Conservation (phyloP, 2,329 filamentous ascomycete species). For the Chaetothyriales sp. region DNA sequence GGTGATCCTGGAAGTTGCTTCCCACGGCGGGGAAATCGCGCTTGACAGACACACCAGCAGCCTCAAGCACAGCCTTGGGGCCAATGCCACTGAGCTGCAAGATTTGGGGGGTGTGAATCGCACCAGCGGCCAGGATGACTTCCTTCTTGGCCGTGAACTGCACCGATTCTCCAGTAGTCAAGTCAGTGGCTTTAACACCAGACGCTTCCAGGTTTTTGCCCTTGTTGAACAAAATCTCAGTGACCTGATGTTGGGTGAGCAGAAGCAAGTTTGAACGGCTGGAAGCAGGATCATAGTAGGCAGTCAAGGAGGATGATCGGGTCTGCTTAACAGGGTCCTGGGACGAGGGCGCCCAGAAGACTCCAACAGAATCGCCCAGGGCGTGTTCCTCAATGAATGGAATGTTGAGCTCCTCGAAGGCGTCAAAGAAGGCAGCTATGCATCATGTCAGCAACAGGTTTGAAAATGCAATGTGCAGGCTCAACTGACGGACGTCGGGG, state of each 20-base stretch:
- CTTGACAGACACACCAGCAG: constrained; percentile 27
- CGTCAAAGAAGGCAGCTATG: constrained; percentile 22
- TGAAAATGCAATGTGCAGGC: neutral
- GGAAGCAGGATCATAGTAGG: constrained; percentile 25
- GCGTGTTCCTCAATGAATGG: constrained; percentile 25
- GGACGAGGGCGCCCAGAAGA: constrained; percentile 24
- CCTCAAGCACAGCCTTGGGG: constrained; percentile 22
- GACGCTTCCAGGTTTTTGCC: constrained; percentile 1
- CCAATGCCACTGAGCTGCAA: constrained; percentile 38
- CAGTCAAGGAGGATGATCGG: constrained; percentile 26
- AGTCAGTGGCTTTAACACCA: constrained; percentile 7
- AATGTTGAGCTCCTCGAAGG: constrained; percentile 24
- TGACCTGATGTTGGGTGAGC: constrained; percentile 21
- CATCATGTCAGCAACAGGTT: neutral
- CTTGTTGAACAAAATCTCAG: constrained; percentile 18
- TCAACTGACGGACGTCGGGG: constrained; percentile 7
- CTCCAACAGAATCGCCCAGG: constrained; percentile 23
- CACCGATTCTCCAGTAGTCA: neutral
- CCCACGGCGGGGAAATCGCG: constrained; percentile 36
- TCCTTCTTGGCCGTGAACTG: constrained; percentile 23
- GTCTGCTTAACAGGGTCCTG: constrained; percentile 23
- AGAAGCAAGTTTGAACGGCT: constrained; percentile 23
- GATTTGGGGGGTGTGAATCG: constrained; percentile 30
- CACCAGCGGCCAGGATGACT: constrained; percentile 29
- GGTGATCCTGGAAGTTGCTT: constrained; percentile 22